Base-by-base conservation (phyloP, 495 filamentous ascomycete species). In the Lasiosphaeria miniovina region DNA sequence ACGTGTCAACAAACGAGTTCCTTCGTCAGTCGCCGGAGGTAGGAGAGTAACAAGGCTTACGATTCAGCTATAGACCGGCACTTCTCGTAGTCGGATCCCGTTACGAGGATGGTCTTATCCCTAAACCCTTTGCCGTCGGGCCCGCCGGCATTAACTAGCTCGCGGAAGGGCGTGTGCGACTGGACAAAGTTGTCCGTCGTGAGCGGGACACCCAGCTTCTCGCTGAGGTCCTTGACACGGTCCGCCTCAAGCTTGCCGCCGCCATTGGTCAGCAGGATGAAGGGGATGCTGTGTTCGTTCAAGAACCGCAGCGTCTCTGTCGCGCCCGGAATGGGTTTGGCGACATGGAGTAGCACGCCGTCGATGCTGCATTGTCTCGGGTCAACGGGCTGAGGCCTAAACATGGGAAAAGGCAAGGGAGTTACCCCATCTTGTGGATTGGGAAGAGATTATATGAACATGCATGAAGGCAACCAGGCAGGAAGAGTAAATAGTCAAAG, bases 221-320 rank as follows among this genome's bases (percentile, higher is more conserved):
- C 74, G 66, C 84, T 89, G 17, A 96, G 83, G 62, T 96, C 88
- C n/a, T 84, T 68, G 63, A 92, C 95, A 51, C 92, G 81, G 67
- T 96, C 92, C 65, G 86, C 77, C 72, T 96, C 92, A 4, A 86
- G 88, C 75, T 93, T 96, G 57, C 93, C 93, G 56, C 93, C 93
- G 50, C 92, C 92, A 66, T 97, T 97, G 51, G 93, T 97, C 36
- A 97, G 83, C 67, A 96, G 93, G 63, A 97, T 95, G 70, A 95
- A 96, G 2, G 92, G 92, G 55, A 83, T 83, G 51, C 57, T 57
- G 50, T 89, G 78, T 31, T 81, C 65, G 62, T 93, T 83, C 31
- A 98, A 85, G 61, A 84, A 84, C 11, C 70, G 64, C n/a, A 99
- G 80, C 12, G 92, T 80, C 59, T 87, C 76, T n/a, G 83, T 76